Evolutionary conservation across 192 early-diverging fungal genomes (phyloP).

Genomic region (Physocladia obscura): DNA sequence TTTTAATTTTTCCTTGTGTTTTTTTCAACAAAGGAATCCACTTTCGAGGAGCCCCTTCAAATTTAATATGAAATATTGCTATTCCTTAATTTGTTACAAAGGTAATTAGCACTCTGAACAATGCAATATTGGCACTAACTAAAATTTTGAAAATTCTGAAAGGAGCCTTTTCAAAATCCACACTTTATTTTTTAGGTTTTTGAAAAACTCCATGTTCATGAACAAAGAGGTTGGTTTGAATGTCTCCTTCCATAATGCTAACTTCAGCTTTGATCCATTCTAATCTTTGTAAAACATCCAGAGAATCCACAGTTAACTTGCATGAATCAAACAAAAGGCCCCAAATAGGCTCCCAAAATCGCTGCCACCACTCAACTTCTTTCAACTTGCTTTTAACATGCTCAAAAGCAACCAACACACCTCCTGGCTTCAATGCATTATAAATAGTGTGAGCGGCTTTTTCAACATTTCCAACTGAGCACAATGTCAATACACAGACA

Average conservation of each 20-base stretch:
- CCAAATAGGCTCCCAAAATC: slow-evolving; percentile 20
- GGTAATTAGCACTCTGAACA: too few relatives aligned
- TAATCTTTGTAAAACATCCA: background rate
- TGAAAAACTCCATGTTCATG: slow-evolving; percentile 9
- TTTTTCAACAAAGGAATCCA: too few relatives aligned
- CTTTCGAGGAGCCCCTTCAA: too few relatives aligned
- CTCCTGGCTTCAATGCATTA: background rate
- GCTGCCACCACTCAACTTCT: slow-evolving; percentile 2
- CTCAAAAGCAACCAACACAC: slow-evolving; percentile 4
- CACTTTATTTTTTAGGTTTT: too few relatives aligned
- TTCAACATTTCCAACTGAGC: slow-evolving; percentile 2
- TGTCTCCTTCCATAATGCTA: slow-evolving; percentile 1
- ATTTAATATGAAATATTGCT: too few relatives aligned
- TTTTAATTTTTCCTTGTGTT: too few relatives aligned
- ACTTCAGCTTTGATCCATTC: background rate
- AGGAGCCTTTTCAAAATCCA: too few relatives aligned
- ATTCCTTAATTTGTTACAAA: too few relatives aligned
- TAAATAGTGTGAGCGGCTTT: background rate
- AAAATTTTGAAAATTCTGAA: too few relatives aligned
- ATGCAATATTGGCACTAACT: too few relatives aligned
- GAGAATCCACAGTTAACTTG: background rate
- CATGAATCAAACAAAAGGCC: slow-evolving; percentile 11
- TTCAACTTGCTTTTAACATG: slow-evolving; percentile 11
- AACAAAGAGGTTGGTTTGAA: slow-evolving; percentile 4
- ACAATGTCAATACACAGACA: slow-evolving; percentile 14